Conservation (phyloP, 1,284 basidiomycete genomes). For the Papiliotrema nemorosa region DNA sequence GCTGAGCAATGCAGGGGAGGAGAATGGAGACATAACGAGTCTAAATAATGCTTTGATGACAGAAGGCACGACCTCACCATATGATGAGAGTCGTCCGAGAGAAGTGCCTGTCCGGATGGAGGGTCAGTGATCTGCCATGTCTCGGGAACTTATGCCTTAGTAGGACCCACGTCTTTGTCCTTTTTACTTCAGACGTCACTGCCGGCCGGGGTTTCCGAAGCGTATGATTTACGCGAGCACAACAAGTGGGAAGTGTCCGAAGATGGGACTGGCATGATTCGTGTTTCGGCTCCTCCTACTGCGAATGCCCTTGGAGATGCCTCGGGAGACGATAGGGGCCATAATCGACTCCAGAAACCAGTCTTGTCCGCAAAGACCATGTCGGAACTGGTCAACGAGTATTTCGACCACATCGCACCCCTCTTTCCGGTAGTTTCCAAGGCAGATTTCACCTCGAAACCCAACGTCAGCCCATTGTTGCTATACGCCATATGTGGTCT, state of each 20-base stretch:
- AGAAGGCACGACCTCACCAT: not conserved
- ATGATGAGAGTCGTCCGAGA: not conserved
- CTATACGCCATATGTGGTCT: constrained; percentile 91
- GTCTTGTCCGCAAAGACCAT: constrained; percentile 64
- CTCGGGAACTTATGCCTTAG: not conserved
- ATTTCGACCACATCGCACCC: constrained; percentile 81
- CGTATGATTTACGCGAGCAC: constrained; percentile 78
- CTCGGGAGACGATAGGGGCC: constrained; percentile 24
- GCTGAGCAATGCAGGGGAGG: not conserved
- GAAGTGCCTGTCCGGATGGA: constrained; percentile 28
- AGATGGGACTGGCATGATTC: constrained; percentile 79
- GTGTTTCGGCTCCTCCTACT: constrained; percentile 62
- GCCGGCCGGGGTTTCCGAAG: constrained; percentile 75
- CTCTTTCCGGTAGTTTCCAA: constrained; percentile 82
- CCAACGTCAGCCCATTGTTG: constrained; percentile 56
- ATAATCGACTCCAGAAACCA: constrained; percentile 49
- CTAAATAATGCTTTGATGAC: not conserved
- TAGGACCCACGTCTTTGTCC: constrained; percentile 78
- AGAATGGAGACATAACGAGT: constrained; percentile 1
- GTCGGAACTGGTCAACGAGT: constrained; percentile 81
- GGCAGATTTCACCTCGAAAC: constrained; percentile 69
- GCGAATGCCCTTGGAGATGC: constrained; percentile 16
- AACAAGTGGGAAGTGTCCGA: constrained; percentile 76
- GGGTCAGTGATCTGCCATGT: constrained; percentile 13
- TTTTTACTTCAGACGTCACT: constrained; percentile 87